These are phyloP conservation scores for Plasmodium gonderi DNA, from an alignment of 169 alveolate genomes.

Conservation along the genomic window DNA sequence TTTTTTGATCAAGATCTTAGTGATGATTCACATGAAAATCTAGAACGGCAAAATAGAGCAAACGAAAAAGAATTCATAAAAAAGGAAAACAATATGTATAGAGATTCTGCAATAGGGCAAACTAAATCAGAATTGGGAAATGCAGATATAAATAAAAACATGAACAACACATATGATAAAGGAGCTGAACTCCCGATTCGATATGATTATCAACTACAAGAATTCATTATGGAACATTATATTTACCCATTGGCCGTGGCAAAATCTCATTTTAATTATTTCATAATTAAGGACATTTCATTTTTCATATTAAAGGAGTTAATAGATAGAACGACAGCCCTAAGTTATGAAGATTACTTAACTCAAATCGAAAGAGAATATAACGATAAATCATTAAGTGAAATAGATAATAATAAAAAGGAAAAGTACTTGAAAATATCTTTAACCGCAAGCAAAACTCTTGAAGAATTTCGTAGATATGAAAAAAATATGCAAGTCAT, in stretches of 20 bases:
- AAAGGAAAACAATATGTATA: neutral
- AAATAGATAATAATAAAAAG: slow-evolving; percentile 41
- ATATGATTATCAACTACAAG: slow-evolving; percentile 86
- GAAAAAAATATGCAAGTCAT: slow-evolving; percentile 53
- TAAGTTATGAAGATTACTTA: slow-evolving; percentile 68
- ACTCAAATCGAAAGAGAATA: slow-evolving; percentile 52
- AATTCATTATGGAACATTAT: slow-evolving; percentile 89
- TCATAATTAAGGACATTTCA: slow-evolving; percentile 86
- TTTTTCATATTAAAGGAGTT: slow-evolving; percentile 81
- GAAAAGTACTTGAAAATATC: slow-evolving; percentile 27
- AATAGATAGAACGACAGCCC: slow-evolving; percentile 16
- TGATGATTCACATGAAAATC: slow-evolving; percentile 18
- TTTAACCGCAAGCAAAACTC: slow-evolving; percentile 28
- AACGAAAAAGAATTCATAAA: neutral
- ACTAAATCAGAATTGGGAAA: neutral
- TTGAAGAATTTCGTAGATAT: slow-evolving; percentile 43
- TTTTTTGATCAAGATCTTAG: slow-evolving; percentile 53
- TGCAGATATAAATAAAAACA: neutral
- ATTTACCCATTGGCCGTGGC: slow-evolving; percentile 87
- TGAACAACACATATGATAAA: neutral
- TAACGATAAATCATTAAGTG: slow-evolving; percentile 18
- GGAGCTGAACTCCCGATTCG: slow-evolving; percentile 37
- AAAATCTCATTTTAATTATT: slow-evolving; percentile 88
- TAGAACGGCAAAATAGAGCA: neutral
- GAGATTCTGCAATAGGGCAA: neutral